Evolutionary conservation across 345 rosid species (phyloP).

Genomic region (Brassica carinata): DNA sequence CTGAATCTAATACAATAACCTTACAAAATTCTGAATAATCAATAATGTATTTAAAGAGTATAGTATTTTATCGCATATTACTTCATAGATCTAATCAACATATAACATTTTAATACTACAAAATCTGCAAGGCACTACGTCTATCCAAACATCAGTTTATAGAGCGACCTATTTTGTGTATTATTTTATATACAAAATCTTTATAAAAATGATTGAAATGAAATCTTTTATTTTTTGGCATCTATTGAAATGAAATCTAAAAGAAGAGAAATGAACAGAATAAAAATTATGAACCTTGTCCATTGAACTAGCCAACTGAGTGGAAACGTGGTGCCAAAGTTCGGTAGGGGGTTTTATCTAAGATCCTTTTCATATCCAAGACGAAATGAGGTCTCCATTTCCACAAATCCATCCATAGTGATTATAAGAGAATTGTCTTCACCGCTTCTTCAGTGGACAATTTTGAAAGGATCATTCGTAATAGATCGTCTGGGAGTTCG

Average conservation of each 20-base stretch:
- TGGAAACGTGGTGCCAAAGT: neutral
- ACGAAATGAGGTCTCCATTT: neutral
- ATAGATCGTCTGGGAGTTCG: neutral
- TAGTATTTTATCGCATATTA: neutral
- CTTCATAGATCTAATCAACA: neutral
- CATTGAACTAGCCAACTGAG: neutral
- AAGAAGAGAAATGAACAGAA: neutral
- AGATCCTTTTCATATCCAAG: neutral
- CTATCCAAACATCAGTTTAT: neutral
- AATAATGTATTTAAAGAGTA: neutral
- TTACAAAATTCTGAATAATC: neutral
- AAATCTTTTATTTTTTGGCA: neutral
- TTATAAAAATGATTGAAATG: neutral
- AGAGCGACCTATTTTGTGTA: neutral
- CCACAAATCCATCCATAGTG: constrained; percentile 9
- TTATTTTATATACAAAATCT: neutral
- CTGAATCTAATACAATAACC: neutral
- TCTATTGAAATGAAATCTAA: neutral
- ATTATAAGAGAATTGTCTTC: constrained; percentile 3
- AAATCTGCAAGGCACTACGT: neutral
- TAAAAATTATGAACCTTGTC: constrained; percentile 9
- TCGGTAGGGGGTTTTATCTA: neutral
- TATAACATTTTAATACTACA: neutral
- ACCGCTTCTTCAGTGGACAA: constrained; percentile 6
- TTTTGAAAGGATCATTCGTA: neutral